Evolutionary conservation across 169 alveolate genomes (phyloP), one percentile per base, ranked within the genome.

Genomic region (Eimeria falciformis): DNA sequence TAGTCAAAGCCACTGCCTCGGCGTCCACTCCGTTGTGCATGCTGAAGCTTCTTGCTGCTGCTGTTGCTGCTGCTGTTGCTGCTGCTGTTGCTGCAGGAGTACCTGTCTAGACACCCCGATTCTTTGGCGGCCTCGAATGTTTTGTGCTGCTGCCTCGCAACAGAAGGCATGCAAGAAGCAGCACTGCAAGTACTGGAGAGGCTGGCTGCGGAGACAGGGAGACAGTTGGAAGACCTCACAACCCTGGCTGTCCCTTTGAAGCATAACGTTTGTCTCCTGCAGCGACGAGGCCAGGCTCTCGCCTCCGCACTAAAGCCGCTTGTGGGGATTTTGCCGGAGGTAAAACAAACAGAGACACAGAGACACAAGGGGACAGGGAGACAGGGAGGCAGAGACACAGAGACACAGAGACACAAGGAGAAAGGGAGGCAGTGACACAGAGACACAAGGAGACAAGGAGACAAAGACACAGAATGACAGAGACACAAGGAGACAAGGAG

Each of bases 21-120:
- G 62, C 62, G n/a, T 11, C n/a, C 62, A 50, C 62, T 50, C 7
- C 62, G 14, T 11, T 14, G 62, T 14, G 62, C 14, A 11, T 50
- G 14, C 62, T 7, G 62, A 14, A 7, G 62, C 7, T 50, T 11
- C 62, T 50, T 11, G 14, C 14, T 11, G 7, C 14, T 14, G 7
- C 62, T 50, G 62, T 11, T 50, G 62, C n/a, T 50, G 62, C 62
- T 11, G 62, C 7, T 50, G 14, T 50, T 50, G 14, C 14, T 11
- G 14, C 62, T 7, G 62, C 62, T 50, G 14, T 50, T 11, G 14
- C 62, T 50, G 14, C n/a, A 68, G 79, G 79, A 68, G 12, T 68
- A 68, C 45, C 37, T 68, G 47, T n/a, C 79, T 68, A 23, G 12
- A 68, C 79, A 68, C 79, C 79, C 79, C 5, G 46, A 12, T 25